Conservation (phyloP, 1,139 yeast genomes). For the Sugiyamaella paludigena region DNA sequence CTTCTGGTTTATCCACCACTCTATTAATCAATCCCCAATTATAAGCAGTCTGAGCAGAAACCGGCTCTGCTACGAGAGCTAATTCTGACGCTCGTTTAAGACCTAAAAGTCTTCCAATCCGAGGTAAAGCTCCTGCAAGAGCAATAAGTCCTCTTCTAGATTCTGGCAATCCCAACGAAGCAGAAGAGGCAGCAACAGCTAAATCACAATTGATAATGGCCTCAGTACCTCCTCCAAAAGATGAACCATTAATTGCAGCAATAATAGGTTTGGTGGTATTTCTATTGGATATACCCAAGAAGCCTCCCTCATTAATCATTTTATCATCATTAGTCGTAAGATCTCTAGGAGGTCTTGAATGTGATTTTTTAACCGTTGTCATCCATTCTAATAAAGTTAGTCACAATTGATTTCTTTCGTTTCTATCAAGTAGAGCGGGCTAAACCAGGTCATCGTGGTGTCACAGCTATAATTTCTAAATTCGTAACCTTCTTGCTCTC, state of each 20-base stretch:
- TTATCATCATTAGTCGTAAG: not conserved
- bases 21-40: slow-evolving; percentile 35
- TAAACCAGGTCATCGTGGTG: no score
- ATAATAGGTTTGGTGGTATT: slow-evolving; percentile 33
- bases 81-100: slow-evolving; percentile 34
- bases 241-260: slow-evolving; percentile 35
- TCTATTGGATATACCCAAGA: slow-evolving; percentile 35
- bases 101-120: slow-evolving; percentile 31
- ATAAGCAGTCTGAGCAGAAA: slow-evolving; percentile 30
- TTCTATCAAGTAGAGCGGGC: no score
- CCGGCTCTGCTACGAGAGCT: slow-evolving; percentile 35
- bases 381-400: slow-evolving; percentile 3
- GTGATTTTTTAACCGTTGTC: slow-evolving; percentile 1
- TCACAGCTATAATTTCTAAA: no score
- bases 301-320: slow-evolving; percentile 25
- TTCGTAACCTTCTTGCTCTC: no score
- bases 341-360: not conserved
- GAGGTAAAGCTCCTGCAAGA: slow-evolving; percentile 36
- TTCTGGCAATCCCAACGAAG: slow-evolving; percentile 34
- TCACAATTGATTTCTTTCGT: not conserved
- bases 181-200: slow-evolving; percentile 32
- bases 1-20: slow-evolving; percentile 26
- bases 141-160: slow-evolving; percentile 37
- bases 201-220: slow-evolving; percentile 35
- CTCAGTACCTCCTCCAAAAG: slow-evolving; percentile 38